phyloP scores from a whole-genome alignment of 768 basidiomycete species.

The Lentinula aciculospora region DNA sequence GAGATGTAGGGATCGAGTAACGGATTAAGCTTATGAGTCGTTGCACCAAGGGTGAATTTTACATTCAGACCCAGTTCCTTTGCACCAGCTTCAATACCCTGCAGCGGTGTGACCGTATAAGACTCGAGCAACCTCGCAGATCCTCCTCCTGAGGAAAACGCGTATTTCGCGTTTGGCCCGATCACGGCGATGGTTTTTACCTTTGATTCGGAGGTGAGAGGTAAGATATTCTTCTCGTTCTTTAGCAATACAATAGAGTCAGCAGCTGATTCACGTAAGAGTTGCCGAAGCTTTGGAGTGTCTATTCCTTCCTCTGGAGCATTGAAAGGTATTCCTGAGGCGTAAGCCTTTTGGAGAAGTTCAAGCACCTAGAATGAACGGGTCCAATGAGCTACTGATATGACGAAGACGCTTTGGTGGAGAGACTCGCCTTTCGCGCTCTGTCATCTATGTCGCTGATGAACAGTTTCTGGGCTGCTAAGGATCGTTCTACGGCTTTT shows the following conservation, averaged over 20 bases:
- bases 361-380: slow-evolving; percentile 34
- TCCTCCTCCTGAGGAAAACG: slow-evolving; percentile 54
- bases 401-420: too few relatives aligned
- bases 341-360: slow-evolving; percentile 38
- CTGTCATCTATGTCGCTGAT: slow-evolving; percentile 34
- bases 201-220: slow-evolving; percentile 24
- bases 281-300: slow-evolving; percentile 38
- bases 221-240: slow-evolving; percentile 48
- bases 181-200: slow-evolving; percentile 48
- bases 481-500: slow-evolving; percentile 32
- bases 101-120: slow-evolving; percentile 51
- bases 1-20: slow-evolving; percentile 41
- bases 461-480: slow-evolving; percentile 37
- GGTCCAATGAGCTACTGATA: background rate
- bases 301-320: slow-evolving; percentile 40
- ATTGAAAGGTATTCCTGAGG: slow-evolving; percentile 51
- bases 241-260: slow-evolving; percentile 57
- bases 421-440: slow-evolving; percentile 23
- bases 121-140: slow-evolving; percentile 47
- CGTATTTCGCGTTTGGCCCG: slow-evolving; percentile 53
- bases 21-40: slow-evolving; percentile 43
- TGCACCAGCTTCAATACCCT: slow-evolving; percentile 43
- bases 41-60: slow-evolving; percentile 37
- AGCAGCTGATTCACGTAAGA: slow-evolving; percentile 46
- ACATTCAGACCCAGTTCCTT: slow-evolving; percentile 40